Conservation (phyloP, 768 basidiomycete genomes). For the Mycena capillaripes region DNA sequence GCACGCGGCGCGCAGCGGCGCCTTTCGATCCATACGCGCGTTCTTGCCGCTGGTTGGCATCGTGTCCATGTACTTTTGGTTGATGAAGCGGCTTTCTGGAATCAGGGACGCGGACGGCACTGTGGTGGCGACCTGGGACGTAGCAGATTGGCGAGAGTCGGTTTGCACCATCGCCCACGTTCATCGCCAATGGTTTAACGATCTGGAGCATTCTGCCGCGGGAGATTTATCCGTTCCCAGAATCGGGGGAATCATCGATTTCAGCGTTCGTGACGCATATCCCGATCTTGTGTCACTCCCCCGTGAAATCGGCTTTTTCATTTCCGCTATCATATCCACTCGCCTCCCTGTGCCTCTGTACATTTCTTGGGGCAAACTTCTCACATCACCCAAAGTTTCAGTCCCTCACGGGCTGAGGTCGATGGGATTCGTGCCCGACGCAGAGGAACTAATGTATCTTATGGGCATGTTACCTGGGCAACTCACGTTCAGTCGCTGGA, state of each 20-base stretch:
- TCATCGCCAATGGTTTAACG: conserved; percentile 28
- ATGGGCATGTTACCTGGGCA: too few relatives aligned
- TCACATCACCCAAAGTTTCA: not conserved
- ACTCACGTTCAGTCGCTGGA: not conserved
- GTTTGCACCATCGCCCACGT: not conserved
- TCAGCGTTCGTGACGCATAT: not conserved
- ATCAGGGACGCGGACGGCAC: too few relatives aligned
- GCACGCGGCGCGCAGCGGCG: not conserved
- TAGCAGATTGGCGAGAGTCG: conserved; percentile 22
- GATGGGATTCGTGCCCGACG: not conserved
- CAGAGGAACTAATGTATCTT: not conserved
- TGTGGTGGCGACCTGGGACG: too few relatives aligned
- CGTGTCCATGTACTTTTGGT: not conserved
- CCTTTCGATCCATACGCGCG: not conserved
- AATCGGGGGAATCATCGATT: conserved; percentile 32
- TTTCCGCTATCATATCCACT: not conserved
- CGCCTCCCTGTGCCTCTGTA: not conserved
- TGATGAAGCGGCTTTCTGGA: too few relatives aligned
- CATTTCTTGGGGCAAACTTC: not conserved
- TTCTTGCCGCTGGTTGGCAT: not conserved
- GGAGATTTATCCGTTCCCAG: not conserved
- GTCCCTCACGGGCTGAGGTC: not conserved
- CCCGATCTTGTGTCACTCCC: not conserved
- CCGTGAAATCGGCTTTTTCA: not conserved
- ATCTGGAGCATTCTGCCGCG: conserved; percentile 24